A percentile compares a stretch with the other conserved stretches of the same genome.
phyloP scores from a whole-genome alignment of 352 stramenopile species.

The Phytophthora europaea region DNA sequence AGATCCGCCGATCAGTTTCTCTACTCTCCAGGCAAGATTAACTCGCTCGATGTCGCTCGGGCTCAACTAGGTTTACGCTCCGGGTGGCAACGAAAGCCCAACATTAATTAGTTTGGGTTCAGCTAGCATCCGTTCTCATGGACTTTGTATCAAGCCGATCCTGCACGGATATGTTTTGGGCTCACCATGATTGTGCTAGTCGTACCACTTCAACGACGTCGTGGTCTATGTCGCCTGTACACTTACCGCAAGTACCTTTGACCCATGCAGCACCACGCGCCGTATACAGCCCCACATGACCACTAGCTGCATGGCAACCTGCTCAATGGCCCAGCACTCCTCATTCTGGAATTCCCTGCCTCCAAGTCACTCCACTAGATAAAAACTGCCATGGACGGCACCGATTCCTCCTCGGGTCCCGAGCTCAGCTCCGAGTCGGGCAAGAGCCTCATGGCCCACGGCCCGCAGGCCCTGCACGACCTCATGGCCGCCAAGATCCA shows the following conservation, averaged over 20 bases:
- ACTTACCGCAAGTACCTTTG: slow-evolving; percentile 2
- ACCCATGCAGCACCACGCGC: neutral
- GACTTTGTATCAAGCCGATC: neutral
- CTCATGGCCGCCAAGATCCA: slow-evolving; percentile 31
- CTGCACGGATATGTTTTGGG: neutral
- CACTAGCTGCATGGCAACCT: neutral
- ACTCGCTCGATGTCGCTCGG: neutral
- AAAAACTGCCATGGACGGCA: slow-evolving; percentile 16
- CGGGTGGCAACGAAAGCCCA: neutral
- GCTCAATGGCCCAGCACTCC: neutral
- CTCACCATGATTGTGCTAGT: neutral
- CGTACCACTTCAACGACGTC: slow-evolving; percentile 1
- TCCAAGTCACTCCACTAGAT: slow-evolving; percentile 1
- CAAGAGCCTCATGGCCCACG: slow-evolving; percentile 37
- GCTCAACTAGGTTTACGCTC: neutral
- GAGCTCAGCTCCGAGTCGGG: slow-evolving; percentile 26
- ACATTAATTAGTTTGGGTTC: neutral
- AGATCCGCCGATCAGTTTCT: neutral
- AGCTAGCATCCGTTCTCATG: neutral
- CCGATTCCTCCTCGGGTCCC: slow-evolving; percentile 3
- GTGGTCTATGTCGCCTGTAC: neutral
- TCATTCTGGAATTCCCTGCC: slow-evolving; percentile 28
- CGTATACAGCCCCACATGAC: neutral
- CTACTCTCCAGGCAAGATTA: slow-evolving; percentile 1
- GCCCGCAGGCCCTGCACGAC: slow-evolving; percentile 36